A percentile compares a stretch with the other conserved stretches of the same genome.
These are phyloP conservation scores for Debaryomyces coudertii DNA, from an alignment of 1,139 yeast species.

Conservation along the genomic window DNA sequence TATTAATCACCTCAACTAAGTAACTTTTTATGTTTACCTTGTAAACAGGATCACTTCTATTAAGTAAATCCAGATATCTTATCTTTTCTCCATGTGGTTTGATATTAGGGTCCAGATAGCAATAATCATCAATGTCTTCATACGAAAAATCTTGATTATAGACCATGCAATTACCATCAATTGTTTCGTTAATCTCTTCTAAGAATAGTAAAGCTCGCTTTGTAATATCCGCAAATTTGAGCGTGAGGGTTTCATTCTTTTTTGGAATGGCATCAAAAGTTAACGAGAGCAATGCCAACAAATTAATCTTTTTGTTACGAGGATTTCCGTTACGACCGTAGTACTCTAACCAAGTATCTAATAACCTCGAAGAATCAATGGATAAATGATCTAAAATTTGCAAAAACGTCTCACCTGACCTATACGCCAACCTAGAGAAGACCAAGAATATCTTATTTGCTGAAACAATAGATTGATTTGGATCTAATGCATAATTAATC, in stretches of 20 bases:
- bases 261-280: slow-evolving; percentile 28
- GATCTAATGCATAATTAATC: slow-evolving; percentile 50
- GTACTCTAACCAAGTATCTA: slow-evolving; percentile 39
- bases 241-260: slow-evolving; percentile 20
- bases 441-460: slow-evolving; percentile 56
- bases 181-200: slow-evolving; percentile 73
- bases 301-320: slow-evolving; percentile 61
- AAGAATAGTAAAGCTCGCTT: slow-evolving; percentile 60
- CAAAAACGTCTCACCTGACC: slow-evolving; percentile 49
- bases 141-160: slow-evolving; percentile 61
- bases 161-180: slow-evolving; percentile 61
- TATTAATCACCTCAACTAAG: slow-evolving; percentile 25
- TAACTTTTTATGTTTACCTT: slow-evolving; percentile 44
- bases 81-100: slow-evolving; percentile 61
- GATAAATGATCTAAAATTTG: slow-evolving; percentile 36
- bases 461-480: slow-evolving; percentile 50
- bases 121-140: slow-evolving; percentile 54
- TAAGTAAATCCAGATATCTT: slow-evolving; percentile 52
- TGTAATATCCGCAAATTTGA: slow-evolving; percentile 38
- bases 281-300: slow-evolving; percentile 60
- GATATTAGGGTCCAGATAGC: slow-evolving; percentile 49
- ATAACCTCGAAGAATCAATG: slow-evolving; percentile 27
- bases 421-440: slow-evolving; percentile 56
- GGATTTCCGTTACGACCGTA: slow-evolving; percentile 66
- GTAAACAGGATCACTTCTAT: slow-evolving; percentile 60